Percentiles rank a stretch among this genome's conserved stretches.
These are phyloP conservation scores for Anthostomella pinea DNA, from an alignment of 2,329 filamentous ascomycete species.

Conservation along the genomic window DNA sequence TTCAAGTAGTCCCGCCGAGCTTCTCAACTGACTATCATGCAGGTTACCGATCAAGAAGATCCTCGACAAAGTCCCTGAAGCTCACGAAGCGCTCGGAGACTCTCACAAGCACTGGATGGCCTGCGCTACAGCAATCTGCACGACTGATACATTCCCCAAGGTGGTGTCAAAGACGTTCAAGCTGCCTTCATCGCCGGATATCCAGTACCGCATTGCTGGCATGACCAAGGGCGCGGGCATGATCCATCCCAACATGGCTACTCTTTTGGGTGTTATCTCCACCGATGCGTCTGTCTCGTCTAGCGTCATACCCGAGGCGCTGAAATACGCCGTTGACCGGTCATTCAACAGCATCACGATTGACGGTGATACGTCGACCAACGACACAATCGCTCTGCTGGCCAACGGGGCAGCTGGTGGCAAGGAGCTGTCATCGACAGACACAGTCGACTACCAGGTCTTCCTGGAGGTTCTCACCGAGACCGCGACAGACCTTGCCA, in stretches of 20 bases:
- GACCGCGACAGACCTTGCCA: conserved; percentile 81
- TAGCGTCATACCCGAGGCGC: conserved; percentile 62
- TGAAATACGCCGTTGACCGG: conserved; percentile 71
- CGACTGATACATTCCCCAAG: conserved; percentile 97
- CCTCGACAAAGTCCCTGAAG: conserved; percentile 73
- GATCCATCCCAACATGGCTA: conserved; percentile 99
- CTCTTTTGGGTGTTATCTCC: conserved; percentile 84
- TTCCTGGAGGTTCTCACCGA: conserved; percentile 69
- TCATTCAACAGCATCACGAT: conserved; percentile 98
- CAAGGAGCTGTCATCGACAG: conserved; percentile 52
- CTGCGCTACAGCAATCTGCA: conserved; percentile 90
- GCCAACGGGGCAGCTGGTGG: conserved; percentile 91
- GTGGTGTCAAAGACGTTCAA: conserved; percentile 81
- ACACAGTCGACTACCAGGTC: conserved; percentile 62
- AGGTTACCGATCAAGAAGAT: conserved; percentile 92
- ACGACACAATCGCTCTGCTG: conserved; percentile 92
- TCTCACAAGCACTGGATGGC: conserved; percentile 84
- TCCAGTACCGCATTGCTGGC: conserved; percentile 81
- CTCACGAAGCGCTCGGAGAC: conserved; percentile 66
- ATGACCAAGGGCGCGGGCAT: conserved; percentile 98
- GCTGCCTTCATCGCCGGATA: conserved; percentile 73
- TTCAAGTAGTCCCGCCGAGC: conserved; percentile 1
- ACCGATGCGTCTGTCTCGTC: conserved; percentile 83
- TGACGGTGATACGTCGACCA: conserved; percentile 95
- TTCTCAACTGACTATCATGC: conserved; percentile 15